Evolutionary conservation across 371 early-diverging fungal genomes (phyloP), one percentile per base, ranked within the genome.

Genomic region (Sporodiniella umbellata): DNA sequence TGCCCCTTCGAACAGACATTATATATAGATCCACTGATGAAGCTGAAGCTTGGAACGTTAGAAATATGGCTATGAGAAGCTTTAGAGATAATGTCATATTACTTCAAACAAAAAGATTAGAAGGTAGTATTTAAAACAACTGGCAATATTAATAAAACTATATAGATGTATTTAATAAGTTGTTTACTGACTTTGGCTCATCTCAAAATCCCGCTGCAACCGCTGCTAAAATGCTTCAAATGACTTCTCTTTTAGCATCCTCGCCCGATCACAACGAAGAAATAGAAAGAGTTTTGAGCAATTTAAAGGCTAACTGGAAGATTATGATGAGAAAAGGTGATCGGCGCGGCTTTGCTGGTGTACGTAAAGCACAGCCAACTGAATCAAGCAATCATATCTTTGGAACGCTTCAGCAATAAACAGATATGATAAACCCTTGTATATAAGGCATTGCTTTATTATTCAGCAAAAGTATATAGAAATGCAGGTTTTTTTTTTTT

Each of bases 211-310:
- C 84, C 10, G 75, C 81, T 12, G 89, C 88, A 17, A 83, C 85
- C 6, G 85, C 87, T 7, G 72, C 86, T 19, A 81, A 87, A 33
- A 79, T 87, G 80, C 60, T 88, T 15, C 91, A 90, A 56, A 90
- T 90, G 91, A 85, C 86, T 3, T 81, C 81, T 3, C 58, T 89
- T 7, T 48, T 84, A 21, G 80, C 83, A 1, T 81, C 83, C 28
- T 71, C 81, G 17, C 79, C 80, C 3, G 74, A 70, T 15, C 76
- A 80, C 37, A 80, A 82, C 48, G 59, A 68, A 40, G 64, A 74
- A 40, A 79, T 84, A 50, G 85, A 82, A 52, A 57, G 80, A 30
- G 75, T 82, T 1, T 64, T 81, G 22, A 72, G 73, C 0, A 76
- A 67, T 40, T 53, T 84, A 7, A 80, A 78, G 48, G 72, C 74